phyloP scores from a whole-genome alignment of 192 early-diverging fungal genomes.

The Chytriomyces confervae region DNA sequence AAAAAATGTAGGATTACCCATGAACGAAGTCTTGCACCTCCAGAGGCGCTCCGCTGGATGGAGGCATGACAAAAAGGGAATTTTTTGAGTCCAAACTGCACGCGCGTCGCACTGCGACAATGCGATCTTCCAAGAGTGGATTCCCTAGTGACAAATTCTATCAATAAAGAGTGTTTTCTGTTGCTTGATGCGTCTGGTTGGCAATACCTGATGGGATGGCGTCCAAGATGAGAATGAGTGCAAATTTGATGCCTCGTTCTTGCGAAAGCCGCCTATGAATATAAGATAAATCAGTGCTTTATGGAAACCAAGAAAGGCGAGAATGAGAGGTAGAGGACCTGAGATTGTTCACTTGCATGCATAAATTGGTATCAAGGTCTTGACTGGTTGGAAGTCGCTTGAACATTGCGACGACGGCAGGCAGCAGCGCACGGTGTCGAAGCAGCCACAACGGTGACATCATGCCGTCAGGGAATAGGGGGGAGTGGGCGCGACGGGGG shows the following conservation, averaged over 20 bases:
- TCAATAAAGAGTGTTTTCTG: no score
- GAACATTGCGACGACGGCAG: conserved; percentile 72
- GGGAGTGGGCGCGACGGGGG: conserved; percentile 69
- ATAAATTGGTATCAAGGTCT: background rate
- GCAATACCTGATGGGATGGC: conserved; percentile 36
- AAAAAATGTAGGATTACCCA: conserved; percentile 52
- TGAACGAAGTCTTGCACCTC: conserved; percentile 69
- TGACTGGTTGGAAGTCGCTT: background rate
- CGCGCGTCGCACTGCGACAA: conserved; percentile 66
- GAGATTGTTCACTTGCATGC: conserved; percentile 3
- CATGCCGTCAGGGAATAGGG: conserved; percentile 84
- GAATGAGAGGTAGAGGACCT: background rate
- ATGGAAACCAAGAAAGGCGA: no score
- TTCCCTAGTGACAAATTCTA: conserved; percentile 48
- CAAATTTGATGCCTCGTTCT: conserved; percentile 76
- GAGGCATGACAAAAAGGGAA: conserved; percentile 70
- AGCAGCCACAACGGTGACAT: conserved; percentile 72
- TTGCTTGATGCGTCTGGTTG: no score
- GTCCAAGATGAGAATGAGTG: conserved; percentile 70
- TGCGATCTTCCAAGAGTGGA: conserved; percentile 70
- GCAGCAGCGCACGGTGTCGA: conserved; percentile 66
- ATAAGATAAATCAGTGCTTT: background rate
- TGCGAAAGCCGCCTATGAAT: conserved; percentile 62
- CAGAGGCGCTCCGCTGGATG: conserved; percentile 9
- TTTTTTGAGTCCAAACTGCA: conserved; percentile 73